These are phyloP conservation scores for Talaromyces sp. DNA, from an alignment of 2,329 filamentous ascomycete species.

Conservation along the genomic window DNA sequence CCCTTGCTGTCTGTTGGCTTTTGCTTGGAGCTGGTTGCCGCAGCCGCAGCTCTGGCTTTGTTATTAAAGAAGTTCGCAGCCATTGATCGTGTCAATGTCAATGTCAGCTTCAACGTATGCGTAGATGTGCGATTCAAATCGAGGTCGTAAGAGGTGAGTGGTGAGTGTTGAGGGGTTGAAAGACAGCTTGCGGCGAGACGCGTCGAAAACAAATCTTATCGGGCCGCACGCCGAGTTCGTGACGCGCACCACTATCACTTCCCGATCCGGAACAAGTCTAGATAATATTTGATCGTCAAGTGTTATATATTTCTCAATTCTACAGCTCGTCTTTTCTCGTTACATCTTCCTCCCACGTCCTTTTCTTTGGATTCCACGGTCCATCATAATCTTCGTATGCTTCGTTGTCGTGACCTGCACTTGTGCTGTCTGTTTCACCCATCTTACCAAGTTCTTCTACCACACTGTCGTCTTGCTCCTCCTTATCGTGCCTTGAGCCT, in stretches of 20 bases:
- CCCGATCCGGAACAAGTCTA: not conserved
- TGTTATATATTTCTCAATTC: not conserved
- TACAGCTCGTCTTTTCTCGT: conserved; percentile 32
- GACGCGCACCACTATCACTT: conserved; percentile 8
- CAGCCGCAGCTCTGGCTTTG: conserved; percentile 67
- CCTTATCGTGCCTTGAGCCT: conserved; percentile 16
- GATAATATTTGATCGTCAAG: not conserved
- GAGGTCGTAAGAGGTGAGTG: not conserved
- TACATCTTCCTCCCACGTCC: conserved; percentile 43
- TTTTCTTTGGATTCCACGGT: conserved; percentile 44
- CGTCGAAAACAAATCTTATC: conserved; percentile 5
- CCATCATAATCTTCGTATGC: conserved; percentile 32
- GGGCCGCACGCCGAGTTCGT: not conserved
- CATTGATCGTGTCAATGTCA: conserved; percentile 20
- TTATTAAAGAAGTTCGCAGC: conserved; percentile 93
- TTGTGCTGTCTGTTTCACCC: conserved; percentile 19
- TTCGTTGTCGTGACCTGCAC: not conserved
- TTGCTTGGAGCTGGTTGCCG: conserved; percentile 62
- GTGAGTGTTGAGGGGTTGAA: not conserved
- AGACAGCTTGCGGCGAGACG: conserved; percentile 5
- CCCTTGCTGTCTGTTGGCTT: conserved; percentile 62
- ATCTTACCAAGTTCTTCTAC: conserved; percentile 41
- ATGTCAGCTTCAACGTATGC: not conserved
- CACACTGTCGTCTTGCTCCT: conserved; percentile 28
- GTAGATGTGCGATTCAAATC: not conserved